These are phyloP conservation scores for Pseudocercospora fijiensis DNA, from an alignment of 2,329 filamentous ascomycete genomes.

Conservation along the genomic window DNA sequence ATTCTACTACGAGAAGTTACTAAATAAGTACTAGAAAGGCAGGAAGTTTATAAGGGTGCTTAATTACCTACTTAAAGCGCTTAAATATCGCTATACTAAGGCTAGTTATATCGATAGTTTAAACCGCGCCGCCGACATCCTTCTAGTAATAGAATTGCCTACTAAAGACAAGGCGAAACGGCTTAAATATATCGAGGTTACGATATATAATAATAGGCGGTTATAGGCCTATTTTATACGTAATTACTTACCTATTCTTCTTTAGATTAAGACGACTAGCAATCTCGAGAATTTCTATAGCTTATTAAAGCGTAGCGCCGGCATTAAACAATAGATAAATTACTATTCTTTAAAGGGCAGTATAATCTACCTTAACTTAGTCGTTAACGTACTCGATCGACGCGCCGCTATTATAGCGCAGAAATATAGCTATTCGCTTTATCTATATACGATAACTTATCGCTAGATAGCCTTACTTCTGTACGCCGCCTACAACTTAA, in stretches of 20 bases:
- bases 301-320: neutral
- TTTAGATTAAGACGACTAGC: neutral
- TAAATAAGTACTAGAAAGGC: neutral
- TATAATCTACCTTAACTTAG: neutral
- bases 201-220: neutral
- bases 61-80: no score
- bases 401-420: neutral
- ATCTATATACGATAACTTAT: neutral
- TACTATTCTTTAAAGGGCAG: no score
- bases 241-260: neutral
- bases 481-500: no score
- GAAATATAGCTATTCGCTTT: neutral
- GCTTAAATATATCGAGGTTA: neutral
- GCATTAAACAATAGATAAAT: no score
- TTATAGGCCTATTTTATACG: neutral
- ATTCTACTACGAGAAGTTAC: neutral
- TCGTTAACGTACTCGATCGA: neutral
- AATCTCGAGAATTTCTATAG: neutral
- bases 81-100: no score
- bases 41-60: neutral
- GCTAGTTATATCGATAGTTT: no score
- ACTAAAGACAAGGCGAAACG: neutral
- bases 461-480: no score
- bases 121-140: no score
- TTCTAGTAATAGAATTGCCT: no score